Base-by-base conservation (phyloP, 345 rosid species). In the Noccaea caerulescens region DNA sequence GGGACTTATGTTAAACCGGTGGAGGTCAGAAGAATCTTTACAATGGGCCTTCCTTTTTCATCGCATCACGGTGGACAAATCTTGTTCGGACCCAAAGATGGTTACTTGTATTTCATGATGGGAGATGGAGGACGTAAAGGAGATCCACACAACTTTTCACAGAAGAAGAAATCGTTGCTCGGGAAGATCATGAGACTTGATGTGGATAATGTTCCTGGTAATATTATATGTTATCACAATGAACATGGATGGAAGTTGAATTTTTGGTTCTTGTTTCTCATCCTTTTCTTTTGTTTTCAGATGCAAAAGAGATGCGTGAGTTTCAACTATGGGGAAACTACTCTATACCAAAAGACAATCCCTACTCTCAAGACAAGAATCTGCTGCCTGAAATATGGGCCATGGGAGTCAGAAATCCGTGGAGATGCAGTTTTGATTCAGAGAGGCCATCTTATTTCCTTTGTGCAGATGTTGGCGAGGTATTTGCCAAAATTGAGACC, bases 341-440 rank as follows among this genome's bases (percentile, higher is more conserved):
- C 51, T 71, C 84, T 8, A 71, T 80, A 50, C 85, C 92, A 2
- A 56, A 32, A 43, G 86, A 85, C 55, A 83, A 87, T 76, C 89
- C 87, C 0, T 85, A 43, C 68, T 39, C 59, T 13, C 55, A 55
- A 49, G 89, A 85, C 44, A 41, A 76, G 42, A 82, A 75, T 52
- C 50, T 80, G 27, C 56, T 51, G 10, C 86, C 85, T 11, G 89
- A 83, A 58, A 87, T 87, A 12, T 85, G 86, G 85, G 89, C 87
- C 8, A 55, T 77, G n/a, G 89, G 92, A 13, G 65, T 84, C 0
- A 69, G 81, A 72, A 82, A 83, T 74, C 86, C 87, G n/a, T 82
- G 89, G 89, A 68, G 85, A 20, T 87, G 87, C 27, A 80, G 86
- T 71, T 85, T 83, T 41, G 86, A 87, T 80, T 56, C 82, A n/a